These are phyloP conservation scores for Sabuloglossum arenarium DNA, from an alignment of 495 filamentous ascomycete species.

Conservation along the genomic window DNA sequence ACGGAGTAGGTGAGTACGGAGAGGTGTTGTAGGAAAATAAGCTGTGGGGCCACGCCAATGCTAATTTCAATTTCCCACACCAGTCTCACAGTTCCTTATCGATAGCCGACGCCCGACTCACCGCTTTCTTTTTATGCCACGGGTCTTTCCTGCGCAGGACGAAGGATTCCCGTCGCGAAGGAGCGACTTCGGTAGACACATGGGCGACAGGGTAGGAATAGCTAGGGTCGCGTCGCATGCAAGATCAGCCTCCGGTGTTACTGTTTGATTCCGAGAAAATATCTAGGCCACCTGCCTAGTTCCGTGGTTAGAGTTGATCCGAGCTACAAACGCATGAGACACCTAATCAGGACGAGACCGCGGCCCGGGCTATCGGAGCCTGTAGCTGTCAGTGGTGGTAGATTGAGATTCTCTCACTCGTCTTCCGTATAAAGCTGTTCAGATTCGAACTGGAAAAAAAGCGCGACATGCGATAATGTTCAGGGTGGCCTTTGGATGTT, in stretches of 20 bases:
- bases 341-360: not conserved
- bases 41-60: not conserved
- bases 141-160: not conserved
- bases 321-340: not conserved
- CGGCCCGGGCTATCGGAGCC: not conserved
- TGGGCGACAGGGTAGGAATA: not conserved
- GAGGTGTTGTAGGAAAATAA: not conserved
- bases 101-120: not conserved
- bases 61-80: too few species aligned
- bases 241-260: not conserved
- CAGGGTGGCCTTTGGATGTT: not conserved
- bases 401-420: not conserved
- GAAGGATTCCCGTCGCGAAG: not conserved
- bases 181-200: not conserved
- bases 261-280: conserved; percentile 2
- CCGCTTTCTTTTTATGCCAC: not conserved
- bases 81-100: too few species aligned
- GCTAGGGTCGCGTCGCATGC: not conserved
- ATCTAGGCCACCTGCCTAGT: not conserved
- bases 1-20: too few species aligned
- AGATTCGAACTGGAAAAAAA: not conserved
- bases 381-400: not conserved
- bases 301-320: not conserved
- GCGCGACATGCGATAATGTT: not conserved
- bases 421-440: not conserved